Percentiles rank a stretch among this genome's conserved stretches.
These are phyloP conservation scores for Schwanniomyces etchellsii DNA, from an alignment of 1,139 yeast genomes.

Conservation along the genomic window DNA sequence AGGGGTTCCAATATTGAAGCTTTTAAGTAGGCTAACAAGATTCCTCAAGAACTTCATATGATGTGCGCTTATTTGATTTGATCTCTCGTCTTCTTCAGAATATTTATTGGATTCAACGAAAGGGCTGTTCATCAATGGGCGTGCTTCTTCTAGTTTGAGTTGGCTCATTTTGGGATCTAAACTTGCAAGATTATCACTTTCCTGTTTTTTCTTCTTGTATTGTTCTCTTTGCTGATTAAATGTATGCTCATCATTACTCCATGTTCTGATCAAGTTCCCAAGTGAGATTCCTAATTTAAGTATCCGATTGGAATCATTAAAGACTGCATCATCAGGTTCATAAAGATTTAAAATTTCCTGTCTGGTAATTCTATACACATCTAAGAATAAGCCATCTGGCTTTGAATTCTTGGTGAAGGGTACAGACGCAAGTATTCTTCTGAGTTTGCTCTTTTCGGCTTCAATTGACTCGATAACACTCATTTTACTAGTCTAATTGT, in stretches of 20 bases:
- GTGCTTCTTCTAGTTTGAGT: slow-evolving; percentile 2
- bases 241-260: slow-evolving; percentile 35
- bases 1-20: slow-evolving; percentile 33
- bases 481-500: no score
- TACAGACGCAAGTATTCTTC: slow-evolving; percentile 26
- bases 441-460: slow-evolving; percentile 24
- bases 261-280: slow-evolving; percentile 36
- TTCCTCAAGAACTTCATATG: slow-evolving; percentile 34
- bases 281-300: slow-evolving; percentile 40
- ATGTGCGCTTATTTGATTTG: slow-evolving; percentile 10
- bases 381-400: slow-evolving; percentile 15
- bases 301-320: slow-evolving; percentile 33
- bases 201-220: slow-evolving; percentile 16
- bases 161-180: slow-evolving; percentile 7
- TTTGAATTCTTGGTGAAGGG: slow-evolving; percentile 25
- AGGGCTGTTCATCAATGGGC: background rate
- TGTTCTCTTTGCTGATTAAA: background rate
- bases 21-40: slow-evolving; percentile 30
- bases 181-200: slow-evolving; percentile 11
- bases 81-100: slow-evolving; percentile 7
- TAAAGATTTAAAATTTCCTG: slow-evolving; percentile 21
- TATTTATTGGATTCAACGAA: slow-evolving; percentile 7
- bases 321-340: slow-evolving; percentile 19
- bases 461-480: slow-evolving; percentile 10
- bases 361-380: slow-evolving; percentile 28